Base-by-base conservation (phyloP, 768 basidiomycete genomes). In the Suillus lakei region DNA sequence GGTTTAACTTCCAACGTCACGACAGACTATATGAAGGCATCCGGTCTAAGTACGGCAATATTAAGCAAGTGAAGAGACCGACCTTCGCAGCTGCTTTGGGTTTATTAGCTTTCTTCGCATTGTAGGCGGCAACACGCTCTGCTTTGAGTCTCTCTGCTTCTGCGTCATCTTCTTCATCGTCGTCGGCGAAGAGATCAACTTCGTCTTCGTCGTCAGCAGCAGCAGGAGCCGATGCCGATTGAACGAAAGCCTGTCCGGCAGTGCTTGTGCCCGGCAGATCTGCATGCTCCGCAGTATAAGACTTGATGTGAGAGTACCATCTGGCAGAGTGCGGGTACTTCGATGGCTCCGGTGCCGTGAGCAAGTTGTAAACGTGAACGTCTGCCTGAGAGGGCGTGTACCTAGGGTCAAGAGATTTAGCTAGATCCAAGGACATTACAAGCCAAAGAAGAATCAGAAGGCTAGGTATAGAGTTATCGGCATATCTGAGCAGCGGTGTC, bases 1-100 rank as follows among this genome's bases (percentile, higher is more conserved):
- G 97, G 96, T 82, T 99, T 99, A 68, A 99, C 96, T 71, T 99
- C 97, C 71, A 99, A 82, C 55, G 97, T 99, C 60, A 99, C 98
- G 67, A 99, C 89, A 70, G 98, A 99, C 95, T 98, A 78, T 41
- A 64, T 56, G 13, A 64, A 65, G 67, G 65, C n/a, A 68, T 69
- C 30, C 53, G 51, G 53, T 64, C 64, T 66, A 53, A 28, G 54
- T 54, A 23, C 64, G 32, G 55, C 60, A 65, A 46, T 44, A 26
- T 21, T 55, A 15, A 55, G 15, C 13, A 53, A 59, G 15, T 18
- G 26, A 54, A 18, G 9, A 51, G 15, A 74, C 82, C 53, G 41
- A 93, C 93, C 87, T 98, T 98, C 74, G 95, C 96, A 59, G 86
- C 79, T 43, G 91, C 82, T 84, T 98, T 96, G 69, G 90, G 86